Evolutionary conservation across 805 yeast genomes (phyloP).

Genomic region (Teunomyces barrocoloradensis): DNA sequence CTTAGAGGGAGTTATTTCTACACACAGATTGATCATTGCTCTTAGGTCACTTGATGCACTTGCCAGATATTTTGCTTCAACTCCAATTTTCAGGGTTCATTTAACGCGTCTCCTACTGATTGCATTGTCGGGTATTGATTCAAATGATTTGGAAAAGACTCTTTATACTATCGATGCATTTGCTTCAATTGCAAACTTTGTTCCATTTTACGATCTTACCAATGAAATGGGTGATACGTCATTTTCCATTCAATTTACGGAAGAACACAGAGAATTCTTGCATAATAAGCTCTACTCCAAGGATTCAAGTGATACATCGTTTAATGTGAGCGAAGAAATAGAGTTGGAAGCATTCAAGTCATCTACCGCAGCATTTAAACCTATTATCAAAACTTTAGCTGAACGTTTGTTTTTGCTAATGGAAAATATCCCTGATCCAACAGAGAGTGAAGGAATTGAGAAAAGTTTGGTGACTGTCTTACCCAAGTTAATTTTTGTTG

Average conservation of each 20-base stretch:
- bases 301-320: constrained; percentile 12
- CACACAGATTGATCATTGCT: constrained; percentile 77
- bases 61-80: constrained; percentile 61
- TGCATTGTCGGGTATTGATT: constrained; percentile 78
- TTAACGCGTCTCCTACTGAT: constrained; percentile 69
- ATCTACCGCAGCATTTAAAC: constrained; percentile 68
- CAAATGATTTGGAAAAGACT: constrained; percentile 79
- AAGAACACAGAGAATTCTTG: constrained; percentile 59
- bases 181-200: constrained; percentile 64
- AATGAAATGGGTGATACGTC: constrained; percentile 38
- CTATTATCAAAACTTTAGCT: constrained; percentile 54
- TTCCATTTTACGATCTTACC: constrained; percentile 67
- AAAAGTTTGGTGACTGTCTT: constrained; percentile 37
- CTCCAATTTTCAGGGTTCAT: constrained; percentile 71
- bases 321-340: constrained; percentile 43
- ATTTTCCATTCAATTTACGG: constrained; percentile 54
- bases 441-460: constrained; percentile 51
- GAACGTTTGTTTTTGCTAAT: constrained; percentile 60
- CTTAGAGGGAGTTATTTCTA: constrained; percentile 63
- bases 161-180: constrained; percentile 65
- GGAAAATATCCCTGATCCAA: constrained; percentile 65
- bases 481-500: constrained; percentile 35
- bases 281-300: constrained; percentile 37
- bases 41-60: constrained; percentile 63
- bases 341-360: constrained; percentile 63